Conservation (phyloP, 2,329 filamentous ascomycete species). For the Nigrospora osmanthi region DNA sequence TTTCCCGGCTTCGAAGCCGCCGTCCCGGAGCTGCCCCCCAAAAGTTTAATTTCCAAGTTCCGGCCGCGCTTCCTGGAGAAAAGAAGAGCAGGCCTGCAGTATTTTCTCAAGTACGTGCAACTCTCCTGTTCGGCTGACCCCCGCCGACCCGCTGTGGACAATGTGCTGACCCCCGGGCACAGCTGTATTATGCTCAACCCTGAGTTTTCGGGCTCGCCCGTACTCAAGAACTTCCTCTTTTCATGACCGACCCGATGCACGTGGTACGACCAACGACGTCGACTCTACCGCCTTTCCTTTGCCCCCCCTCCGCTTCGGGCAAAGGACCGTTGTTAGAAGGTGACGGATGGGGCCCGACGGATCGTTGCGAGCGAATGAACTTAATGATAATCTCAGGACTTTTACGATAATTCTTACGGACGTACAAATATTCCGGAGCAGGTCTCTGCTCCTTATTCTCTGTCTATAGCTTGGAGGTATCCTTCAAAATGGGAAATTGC, state of each 20-base stretch:
- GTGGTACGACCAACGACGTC: too few species aligned
- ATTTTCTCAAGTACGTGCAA: slow-evolving; percentile 78
- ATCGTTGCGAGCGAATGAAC: too few species aligned
- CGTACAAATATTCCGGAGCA: too few species aligned
- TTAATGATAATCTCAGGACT: too few species aligned
- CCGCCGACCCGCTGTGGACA: background rate
- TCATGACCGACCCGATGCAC: slow-evolving; percentile 25
- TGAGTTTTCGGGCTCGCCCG: slow-evolving; percentile 85
- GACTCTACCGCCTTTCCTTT: too few species aligned
- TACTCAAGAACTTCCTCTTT: slow-evolving; percentile 87
- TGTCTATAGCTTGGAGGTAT: too few species aligned
- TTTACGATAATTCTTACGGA: too few species aligned
- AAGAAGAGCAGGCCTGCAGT: slow-evolving; percentile 72
- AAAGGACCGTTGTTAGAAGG: too few species aligned
- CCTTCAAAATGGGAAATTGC: too few species aligned
- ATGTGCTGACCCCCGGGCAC: slow-evolving; percentile 10
- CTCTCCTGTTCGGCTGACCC: slow-evolving; percentile 6
- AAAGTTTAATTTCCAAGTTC: slow-evolving; percentile 84
- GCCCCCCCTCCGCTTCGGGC: too few species aligned
- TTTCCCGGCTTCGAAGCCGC: slow-evolving; percentile 80
- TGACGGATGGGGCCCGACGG: too few species aligned
- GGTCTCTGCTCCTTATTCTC: too few species aligned
- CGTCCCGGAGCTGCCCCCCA: slow-evolving; percentile 85
- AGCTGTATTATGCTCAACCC: slow-evolving; percentile 90
- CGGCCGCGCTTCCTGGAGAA: slow-evolving; percentile 78